Conservation (phyloP, 2,329 filamentous ascomycete genomes). For the Cladophialophora yegresii region DNA sequence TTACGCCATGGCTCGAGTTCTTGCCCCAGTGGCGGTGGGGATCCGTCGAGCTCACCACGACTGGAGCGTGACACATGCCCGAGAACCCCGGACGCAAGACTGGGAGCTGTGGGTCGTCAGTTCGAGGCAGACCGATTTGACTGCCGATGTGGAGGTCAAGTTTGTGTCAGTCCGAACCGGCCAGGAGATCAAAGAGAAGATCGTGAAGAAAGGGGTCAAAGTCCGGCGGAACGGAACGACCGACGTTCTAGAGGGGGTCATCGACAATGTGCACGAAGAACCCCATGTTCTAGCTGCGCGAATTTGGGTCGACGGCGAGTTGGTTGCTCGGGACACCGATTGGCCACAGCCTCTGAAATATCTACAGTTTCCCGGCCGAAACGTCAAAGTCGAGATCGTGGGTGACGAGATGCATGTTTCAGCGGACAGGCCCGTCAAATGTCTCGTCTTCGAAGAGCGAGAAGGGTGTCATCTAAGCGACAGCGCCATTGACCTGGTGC, state of each 20-base stretch:
- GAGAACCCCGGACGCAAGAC: slow-evolving; percentile 55
- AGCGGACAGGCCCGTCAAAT: slow-evolving; percentile 58
- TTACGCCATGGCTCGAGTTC: slow-evolving; percentile 60
- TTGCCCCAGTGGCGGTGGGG: slow-evolving; percentile 60
- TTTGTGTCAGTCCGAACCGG: slow-evolving; percentile 60
- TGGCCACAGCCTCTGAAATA: slow-evolving; percentile 65
- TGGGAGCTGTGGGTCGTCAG: slow-evolving; percentile 62
- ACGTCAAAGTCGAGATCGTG: slow-evolving; percentile 49
- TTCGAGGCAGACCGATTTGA: slow-evolving; percentile 43
- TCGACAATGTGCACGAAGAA: slow-evolving; percentile 52
- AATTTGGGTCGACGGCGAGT: slow-evolving; percentile 54
- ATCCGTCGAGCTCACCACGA: slow-evolving; percentile 61
- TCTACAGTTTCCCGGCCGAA: slow-evolving; percentile 55
- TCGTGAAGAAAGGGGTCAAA: slow-evolving; percentile 52
- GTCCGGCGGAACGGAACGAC: slow-evolving; percentile 60
- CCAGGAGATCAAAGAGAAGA: slow-evolving; percentile 55
- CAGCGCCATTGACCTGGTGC: slow-evolving; percentile 60
- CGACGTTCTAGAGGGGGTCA: slow-evolving; percentile 52
- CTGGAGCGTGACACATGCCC: slow-evolving; percentile 61
- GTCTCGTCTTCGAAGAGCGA: slow-evolving; percentile 62
- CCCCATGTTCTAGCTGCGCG: slow-evolving; percentile 57
- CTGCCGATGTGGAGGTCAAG: slow-evolving; percentile 45
- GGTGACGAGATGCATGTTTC: slow-evolving; percentile 51
- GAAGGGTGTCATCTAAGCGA: slow-evolving; percentile 57
- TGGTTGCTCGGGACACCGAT: slow-evolving; percentile 59